phyloP scores from a whole-genome alignment of 1,284 basidiomycete genomes.

The Papiliotrema nemorosa region DNA sequence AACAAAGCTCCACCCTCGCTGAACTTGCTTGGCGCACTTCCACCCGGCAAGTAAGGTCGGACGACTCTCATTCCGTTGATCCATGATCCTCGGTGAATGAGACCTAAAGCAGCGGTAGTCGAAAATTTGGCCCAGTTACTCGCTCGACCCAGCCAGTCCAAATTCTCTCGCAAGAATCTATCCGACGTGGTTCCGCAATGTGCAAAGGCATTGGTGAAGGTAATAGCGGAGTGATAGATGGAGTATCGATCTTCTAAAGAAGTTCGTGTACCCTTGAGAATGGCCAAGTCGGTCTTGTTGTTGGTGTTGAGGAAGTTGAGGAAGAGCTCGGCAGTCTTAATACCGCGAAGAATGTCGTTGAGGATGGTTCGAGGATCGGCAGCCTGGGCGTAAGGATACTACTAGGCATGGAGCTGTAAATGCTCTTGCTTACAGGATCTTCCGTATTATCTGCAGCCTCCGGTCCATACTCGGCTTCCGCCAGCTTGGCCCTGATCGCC shows the following conservation, averaged over 20 bases:
- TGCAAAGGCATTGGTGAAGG: conserved; percentile 93
- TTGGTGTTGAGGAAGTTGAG: conserved; percentile 90
- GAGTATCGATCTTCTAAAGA: conserved; percentile 89
- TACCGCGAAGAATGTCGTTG: conserved; percentile 76
- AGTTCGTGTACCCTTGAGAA: conserved; percentile 89
- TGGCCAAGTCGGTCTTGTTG: conserved; percentile 84
- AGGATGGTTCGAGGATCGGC: conserved; percentile 42
- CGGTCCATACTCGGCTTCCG: conserved; percentile 28
- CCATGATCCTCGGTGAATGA: conserved; percentile 94
- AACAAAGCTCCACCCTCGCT: conserved; percentile 91
- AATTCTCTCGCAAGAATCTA: conserved; percentile 83
- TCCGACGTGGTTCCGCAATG: conserved; percentile 93
- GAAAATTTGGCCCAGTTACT: conserved; percentile 98
- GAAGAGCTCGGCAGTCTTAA: conserved; percentile 84
- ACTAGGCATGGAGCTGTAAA: not conserved
- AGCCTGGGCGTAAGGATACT: conserved; percentile 46
- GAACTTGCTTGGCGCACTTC: conserved; percentile 60
- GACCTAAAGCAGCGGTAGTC: conserved; percentile 88
- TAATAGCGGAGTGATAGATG: conserved; percentile 92
- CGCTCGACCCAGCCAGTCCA: conserved; percentile 89
- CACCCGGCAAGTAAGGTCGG: conserved; percentile 86
- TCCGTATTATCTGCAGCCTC: conserved; percentile 9
- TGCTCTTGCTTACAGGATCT: conserved; percentile 47
- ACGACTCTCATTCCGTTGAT: conserved; percentile 87
- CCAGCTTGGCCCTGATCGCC: conserved; percentile 52